Base-by-base conservation (phyloP, 1,139 yeast genomes). In the Zygoascus meyerae region DNA sequence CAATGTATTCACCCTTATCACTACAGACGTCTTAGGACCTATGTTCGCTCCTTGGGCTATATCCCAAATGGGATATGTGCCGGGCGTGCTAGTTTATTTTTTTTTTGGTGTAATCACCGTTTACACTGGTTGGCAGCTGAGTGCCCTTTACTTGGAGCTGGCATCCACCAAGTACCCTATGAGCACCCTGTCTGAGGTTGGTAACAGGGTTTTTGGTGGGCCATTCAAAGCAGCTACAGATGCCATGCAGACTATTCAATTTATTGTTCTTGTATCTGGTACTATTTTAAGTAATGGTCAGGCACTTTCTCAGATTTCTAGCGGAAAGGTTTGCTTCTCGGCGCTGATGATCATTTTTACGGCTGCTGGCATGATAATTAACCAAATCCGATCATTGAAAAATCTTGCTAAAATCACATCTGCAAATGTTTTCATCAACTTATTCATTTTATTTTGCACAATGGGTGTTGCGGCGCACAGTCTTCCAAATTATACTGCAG, bases 11-110 rank as follows among this genome's bases (percentile, higher is more conserved):
- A 71, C 64, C 53, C 60, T 72, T 36, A 72, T 72, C 46, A 71
- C 76, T 12, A 71, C 75, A 2, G 76, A 72, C 60, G 71, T 72
- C 44, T 62, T 72, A 34, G 76, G 76, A 16, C 76, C 76, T 15
- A 61, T 68, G 12, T 61, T 66, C 44, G 74, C 75, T 14, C 75
- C 75, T 3, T 71, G 68, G 51, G 71, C 75, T 8, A 60, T 72
- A 40, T 57, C 71, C 5, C 67, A 69, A 47, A 57, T 72, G 48
- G 76, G 75, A 2, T 70, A 62, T 45, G 75, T 67, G 12, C 74
- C 74, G 9, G 75, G 76, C 34, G 58, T 65, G 44, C 61, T 70
- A 34, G 57, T 72, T 10, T 72, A 64, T 55, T 57, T 69, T 36
- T 54, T 69, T 12, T 67, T 72, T 44, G 75, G 74, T 42, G 48